These are phyloP conservation scores for Cladophialophora chaetospira DNA, from an alignment of 2,329 filamentous ascomycete genomes.

Conservation along the genomic window DNA sequence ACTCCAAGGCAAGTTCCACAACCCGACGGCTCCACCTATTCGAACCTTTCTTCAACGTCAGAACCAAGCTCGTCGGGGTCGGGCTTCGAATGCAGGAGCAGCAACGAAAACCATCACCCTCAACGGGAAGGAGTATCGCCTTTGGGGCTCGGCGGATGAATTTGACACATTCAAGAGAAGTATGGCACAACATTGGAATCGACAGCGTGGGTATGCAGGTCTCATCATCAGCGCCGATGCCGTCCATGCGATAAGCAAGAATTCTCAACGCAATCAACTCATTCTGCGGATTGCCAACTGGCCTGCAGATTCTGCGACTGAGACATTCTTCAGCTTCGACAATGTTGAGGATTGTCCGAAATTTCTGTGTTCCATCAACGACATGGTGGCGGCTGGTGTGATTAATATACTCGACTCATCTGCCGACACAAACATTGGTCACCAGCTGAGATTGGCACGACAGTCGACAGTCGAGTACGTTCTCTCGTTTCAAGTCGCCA, in stretches of 20 bases:
- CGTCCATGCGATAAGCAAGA: not conserved
- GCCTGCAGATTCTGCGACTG: not conserved
- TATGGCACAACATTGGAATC: conserved; percentile 10
- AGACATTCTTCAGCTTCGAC: conserved; percentile 9
- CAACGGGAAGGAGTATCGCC: not conserved
- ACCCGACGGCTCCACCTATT: conserved; percentile 9
- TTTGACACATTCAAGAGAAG: conserved; percentile 1
- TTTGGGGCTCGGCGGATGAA: conserved; percentile 8
- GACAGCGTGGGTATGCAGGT: not conserved
- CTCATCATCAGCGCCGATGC: conserved; percentile 12
- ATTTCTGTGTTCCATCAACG: conserved; percentile 5
- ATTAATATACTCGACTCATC: not conserved
- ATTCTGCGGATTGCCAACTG: conserved; percentile 12
- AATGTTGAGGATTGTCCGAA: not conserved
- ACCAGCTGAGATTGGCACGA: not conserved
- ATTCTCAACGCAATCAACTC: not conserved
- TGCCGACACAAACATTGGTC: not conserved
- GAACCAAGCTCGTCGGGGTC: not conserved
- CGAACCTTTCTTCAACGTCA: conserved; percentile 3
- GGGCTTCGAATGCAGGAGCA: not conserved
- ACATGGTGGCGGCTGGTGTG: not conserved
- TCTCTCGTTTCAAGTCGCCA: not conserved
- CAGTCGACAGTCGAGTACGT: not conserved
- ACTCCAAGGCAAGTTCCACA: conserved; percentile 20
- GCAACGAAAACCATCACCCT: not conserved